phyloP scores from a whole-genome alignment of 768 basidiomycete genomes.

The Xanthoconium stramineum region DNA sequence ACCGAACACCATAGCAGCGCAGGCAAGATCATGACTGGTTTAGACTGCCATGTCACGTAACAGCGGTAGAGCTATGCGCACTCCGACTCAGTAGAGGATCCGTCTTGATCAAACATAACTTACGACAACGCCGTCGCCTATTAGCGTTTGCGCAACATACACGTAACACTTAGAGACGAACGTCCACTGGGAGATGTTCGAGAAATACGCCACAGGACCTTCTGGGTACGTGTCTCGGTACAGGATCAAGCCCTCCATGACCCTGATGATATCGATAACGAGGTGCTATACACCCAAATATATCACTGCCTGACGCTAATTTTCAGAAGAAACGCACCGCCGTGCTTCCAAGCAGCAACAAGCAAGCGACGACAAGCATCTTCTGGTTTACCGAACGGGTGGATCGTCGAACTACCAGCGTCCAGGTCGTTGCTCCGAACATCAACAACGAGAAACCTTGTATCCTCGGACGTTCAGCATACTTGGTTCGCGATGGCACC shows the following conservation, averaged over 20 bases:
- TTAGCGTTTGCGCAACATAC: constrained; percentile 19
- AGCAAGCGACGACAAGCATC: background rate
- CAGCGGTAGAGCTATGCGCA: background rate
- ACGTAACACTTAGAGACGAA: constrained; percentile 17
- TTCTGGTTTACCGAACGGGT: background rate
- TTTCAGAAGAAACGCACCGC: background rate
- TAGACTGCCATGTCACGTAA: background rate
- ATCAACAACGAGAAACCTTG: constrained; percentile 2
- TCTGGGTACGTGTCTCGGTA: background rate
- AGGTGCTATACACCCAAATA: background rate
- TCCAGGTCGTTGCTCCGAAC: background rate
- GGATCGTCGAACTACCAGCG: background rate
- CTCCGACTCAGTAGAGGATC: background rate
- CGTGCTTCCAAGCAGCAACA: background rate
- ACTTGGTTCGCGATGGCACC: no score
- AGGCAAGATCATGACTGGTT: background rate
- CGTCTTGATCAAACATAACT: background rate
- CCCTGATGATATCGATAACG: background rate
- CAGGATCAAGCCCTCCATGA: background rate
- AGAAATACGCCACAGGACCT: background rate
- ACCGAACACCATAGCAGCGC: background rate
- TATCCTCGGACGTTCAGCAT: background rate
- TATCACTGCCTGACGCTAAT: background rate
- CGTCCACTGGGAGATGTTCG: background rate
- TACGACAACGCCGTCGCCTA: constrained; percentile 26